Base-by-base conservation (phyloP, 176 grass and related monocot species). In the Dendrocalamus sinicus region DNA sequence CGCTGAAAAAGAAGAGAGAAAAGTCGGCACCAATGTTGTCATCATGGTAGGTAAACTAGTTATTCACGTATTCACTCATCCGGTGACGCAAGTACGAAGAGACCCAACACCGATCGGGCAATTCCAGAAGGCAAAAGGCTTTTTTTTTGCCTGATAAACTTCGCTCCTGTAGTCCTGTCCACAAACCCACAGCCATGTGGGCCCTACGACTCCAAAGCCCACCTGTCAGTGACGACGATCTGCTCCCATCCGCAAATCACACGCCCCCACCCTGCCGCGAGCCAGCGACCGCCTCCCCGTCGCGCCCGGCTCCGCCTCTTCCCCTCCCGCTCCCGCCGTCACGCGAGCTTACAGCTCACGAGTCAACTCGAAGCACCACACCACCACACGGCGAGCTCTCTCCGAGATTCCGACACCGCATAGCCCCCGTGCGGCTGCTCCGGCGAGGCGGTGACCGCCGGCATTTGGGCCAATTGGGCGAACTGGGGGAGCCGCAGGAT, bases 401-500 rank as follows among this genome's bases (percentile, higher is more conserved):
- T 17, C 2, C 16, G 32, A 45, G 68, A 15, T 22, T 73, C 55
- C 3, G 22, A 16, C 20, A 6, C 28, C 17, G 66, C 64, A 1
- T 41, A 22, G 15, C 9, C 59, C 50, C 37, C 9, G 19, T 59
- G 68, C n/a, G 6, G 40, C 17, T 19, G 14, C 26, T 60, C 22
- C 28, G 50, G 52, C 43, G 40, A 70, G 88, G 76, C 88, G 71
- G 69, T 23, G n/a, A 12, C 67, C 51, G 51, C 50, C 3, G 62
- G 43, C 11, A 17, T 40, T 48, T 22, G 59, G 59, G 23, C 89
- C 39, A 50, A 79, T 83, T 87, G 52, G 75, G 89, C 55, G 85
- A 58, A 69, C 51, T 30, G 48, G 67, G 53, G 83, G 83, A 73
- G 22, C 51, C 74, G 11, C 14, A 35, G 81, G 66, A 90, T 88